A percentile compares a stretch with the other conserved stretches of the same genome.
Conservation (phyloP, 495 filamentous ascomycete species). For the Schizothecium vesticola region DNA sequence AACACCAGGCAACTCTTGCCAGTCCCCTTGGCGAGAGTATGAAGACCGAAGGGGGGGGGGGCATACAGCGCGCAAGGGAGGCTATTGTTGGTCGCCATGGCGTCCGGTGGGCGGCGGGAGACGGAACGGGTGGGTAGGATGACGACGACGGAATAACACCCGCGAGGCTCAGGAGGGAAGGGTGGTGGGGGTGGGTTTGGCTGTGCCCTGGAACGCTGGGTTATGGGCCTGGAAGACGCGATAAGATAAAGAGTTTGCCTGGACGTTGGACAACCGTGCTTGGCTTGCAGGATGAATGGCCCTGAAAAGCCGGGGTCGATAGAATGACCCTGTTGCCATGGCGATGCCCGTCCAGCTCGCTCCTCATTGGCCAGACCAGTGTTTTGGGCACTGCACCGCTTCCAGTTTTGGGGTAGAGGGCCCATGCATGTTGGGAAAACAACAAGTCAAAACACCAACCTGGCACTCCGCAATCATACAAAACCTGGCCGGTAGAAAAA, state of each 20-base stretch:
- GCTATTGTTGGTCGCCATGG: slow-evolving; percentile 16
- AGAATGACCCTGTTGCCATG: slow-evolving; percentile 6
- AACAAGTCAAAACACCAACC: slow-evolving; percentile 19
- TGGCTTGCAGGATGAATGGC: neutral
- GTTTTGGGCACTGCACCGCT: neutral
- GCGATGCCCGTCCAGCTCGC: neutral
- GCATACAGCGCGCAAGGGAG: slow-evolving; percentile 70
- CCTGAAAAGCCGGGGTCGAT: neutral
- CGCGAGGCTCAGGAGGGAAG: neutral
- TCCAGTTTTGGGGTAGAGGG: neutral
- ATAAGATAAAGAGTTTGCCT: slow-evolving; percentile 9
- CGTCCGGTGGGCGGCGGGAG: neutral
- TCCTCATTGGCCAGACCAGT: neutral
- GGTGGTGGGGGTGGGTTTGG: slow-evolving; percentile 3
- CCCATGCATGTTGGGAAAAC: slow-evolving; percentile 6
- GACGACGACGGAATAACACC: neutral
- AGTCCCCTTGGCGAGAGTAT: neutral
- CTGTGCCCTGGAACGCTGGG: neutral
- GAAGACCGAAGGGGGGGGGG: slow-evolving; percentile 17
- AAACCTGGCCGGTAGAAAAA: slow-evolving; percentile 7
- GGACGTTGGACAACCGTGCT: neutral
- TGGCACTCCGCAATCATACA: slow-evolving; percentile 8
- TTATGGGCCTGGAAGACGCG: neutral
- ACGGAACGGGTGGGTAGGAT: neutral
- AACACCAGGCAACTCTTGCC: slow-evolving; percentile 3